These are phyloP conservation scores for Volvariella surrecta DNA, from an alignment of 1,284 basidiomycete genomes.

Conservation along the genomic window DNA sequence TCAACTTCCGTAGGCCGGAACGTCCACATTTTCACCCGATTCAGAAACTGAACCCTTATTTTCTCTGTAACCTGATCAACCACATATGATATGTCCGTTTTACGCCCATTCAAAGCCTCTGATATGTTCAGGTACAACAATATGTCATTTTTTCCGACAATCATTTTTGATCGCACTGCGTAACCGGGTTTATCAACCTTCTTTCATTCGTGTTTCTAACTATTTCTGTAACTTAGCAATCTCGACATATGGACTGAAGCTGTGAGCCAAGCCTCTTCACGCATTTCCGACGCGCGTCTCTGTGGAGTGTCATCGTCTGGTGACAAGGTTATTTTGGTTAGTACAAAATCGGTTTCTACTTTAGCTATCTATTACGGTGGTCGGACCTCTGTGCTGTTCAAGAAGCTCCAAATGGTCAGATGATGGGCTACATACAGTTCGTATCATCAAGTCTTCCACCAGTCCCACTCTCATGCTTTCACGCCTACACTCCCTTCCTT, in stretches of 20 bases:
- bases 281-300: no score
- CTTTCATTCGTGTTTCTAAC: conserved; percentile 3
- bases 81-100: conserved; percentile 56
- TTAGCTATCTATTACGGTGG: conserved; percentile 83
- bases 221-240: conserved; percentile 55
- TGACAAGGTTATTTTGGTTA: conserved; percentile 19
- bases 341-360: conserved; percentile 84
- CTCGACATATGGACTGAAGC: conserved; percentile 94
- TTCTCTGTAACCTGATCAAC: conserved; percentile 6
- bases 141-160: conserved; percentile 44
- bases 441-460: conserved; percentile 17
- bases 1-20: no score
- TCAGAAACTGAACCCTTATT: no score
- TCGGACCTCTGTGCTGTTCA: conserved; percentile 82
- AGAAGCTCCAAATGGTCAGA: conserved; percentile 66
- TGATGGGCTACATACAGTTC: conserved; percentile 87
- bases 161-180: not conserved
- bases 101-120: conserved; percentile 76
- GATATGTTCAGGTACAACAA: conserved; percentile 93
- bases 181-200: not conserved
- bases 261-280: conserved; percentile 29
- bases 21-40: no score
- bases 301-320: no score
- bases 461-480: conserved; percentile 6
- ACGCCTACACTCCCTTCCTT: not conserved